These are phyloP conservation scores for Apiospora koreana DNA, from an alignment of 2,329 filamentous ascomycete genomes.

Conservation along the genomic window DNA sequence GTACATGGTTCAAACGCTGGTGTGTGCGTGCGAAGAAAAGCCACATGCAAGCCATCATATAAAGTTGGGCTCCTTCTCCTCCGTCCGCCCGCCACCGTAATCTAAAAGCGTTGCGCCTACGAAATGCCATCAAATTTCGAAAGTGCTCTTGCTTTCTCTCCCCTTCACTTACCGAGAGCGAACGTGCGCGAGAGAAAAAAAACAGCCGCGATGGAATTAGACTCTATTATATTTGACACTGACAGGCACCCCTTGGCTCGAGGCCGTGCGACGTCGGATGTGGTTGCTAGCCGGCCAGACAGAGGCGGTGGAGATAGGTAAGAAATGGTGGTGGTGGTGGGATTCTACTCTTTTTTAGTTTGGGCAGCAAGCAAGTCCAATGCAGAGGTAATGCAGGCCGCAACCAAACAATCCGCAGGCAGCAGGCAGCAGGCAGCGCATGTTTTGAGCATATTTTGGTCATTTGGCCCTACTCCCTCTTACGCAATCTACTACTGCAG, in stretches of 20 bases:
- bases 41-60: conserved; percentile 6
- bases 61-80: conserved; percentile 2
- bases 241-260: not conserved
- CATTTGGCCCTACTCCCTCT: not conserved
- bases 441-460: not conserved
- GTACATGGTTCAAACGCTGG: not conserved
- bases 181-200: not conserved
- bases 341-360: not conserved
- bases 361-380: not conserved
- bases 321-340: not conserved
- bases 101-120: not conserved
- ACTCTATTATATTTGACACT: too few relatives aligned
- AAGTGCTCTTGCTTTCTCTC: not conserved
- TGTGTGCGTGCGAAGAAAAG: not conserved
- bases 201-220: not conserved
- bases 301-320: not conserved
- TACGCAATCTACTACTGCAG: not conserved
- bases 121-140: not conserved
- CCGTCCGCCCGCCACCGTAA: not conserved
- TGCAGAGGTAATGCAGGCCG: not conserved
- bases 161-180: too few relatives aligned
- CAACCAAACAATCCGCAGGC: not conserved
- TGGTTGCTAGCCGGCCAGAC: not conserved
- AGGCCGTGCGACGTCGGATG: conserved; percentile 6
- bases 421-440: not conserved